phyloP scores from a whole-genome alignment of 352 stramenopile species.

The Phytopythium delawarense region DNA sequence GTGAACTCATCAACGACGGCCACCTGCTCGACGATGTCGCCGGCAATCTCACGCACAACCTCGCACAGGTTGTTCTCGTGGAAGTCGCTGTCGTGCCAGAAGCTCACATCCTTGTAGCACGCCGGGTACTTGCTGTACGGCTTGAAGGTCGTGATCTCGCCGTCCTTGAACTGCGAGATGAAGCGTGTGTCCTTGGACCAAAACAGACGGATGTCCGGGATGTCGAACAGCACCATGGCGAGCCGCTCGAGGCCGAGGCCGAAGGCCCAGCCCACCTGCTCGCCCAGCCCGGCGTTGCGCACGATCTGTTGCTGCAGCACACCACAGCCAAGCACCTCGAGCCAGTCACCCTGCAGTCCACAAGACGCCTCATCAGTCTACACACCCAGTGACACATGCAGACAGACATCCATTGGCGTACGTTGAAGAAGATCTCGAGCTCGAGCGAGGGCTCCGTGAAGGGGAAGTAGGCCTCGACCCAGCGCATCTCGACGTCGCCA shows the following conservation, averaged over 20 bases:
- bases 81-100: slow-evolving; percentile 92
- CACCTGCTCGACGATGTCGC: slow-evolving; percentile 96
- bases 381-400: background rate
- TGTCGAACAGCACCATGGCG: slow-evolving; percentile 99
- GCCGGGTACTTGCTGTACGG: slow-evolving; percentile 98
- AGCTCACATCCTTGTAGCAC: slow-evolving; percentile 99
- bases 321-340: slow-evolving; percentile 98
- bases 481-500: slow-evolving; percentile 94
- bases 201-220: slow-evolving; percentile 99
- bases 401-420: slow-evolving; percentile 7
- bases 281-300: slow-evolving; percentile 76
- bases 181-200: slow-evolving; percentile 96
- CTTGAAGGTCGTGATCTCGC: slow-evolving; percentile 95
- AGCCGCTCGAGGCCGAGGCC: slow-evolving; percentile 97
- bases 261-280: slow-evolving; percentile 96
- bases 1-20: slow-evolving; percentile 96
- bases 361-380: background rate
- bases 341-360: slow-evolving; percentile 87
- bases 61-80: slow-evolving; percentile 98
- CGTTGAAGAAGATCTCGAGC: slow-evolving; percentile 98
- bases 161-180: slow-evolving; percentile 90
- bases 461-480: slow-evolving; percentile 98
- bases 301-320: slow-evolving; percentile 96
- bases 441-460: slow-evolving; percentile 99
- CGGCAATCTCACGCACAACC: slow-evolving; percentile 93